Evolutionary conservation across 2,329 filamentous ascomycete genomes (phyloP).

Genomic region (Talaromyces marneffei): DNA sequence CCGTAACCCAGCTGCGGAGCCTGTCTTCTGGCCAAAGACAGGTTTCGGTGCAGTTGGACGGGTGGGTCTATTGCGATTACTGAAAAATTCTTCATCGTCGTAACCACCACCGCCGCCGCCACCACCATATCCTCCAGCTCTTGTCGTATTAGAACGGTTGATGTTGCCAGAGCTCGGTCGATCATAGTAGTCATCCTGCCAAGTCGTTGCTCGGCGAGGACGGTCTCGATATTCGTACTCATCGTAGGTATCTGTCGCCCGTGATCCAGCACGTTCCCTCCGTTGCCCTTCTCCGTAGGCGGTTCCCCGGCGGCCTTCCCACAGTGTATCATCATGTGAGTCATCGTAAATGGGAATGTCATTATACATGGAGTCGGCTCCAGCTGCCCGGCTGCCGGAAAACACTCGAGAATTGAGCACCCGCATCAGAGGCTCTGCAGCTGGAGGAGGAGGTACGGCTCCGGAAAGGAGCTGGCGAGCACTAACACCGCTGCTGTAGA

Average conservation of each 20-base stretch:
- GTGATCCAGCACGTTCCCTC: slow-evolving; percentile 49
- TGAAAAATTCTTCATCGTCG: slow-evolving; percentile 35
- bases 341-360: slow-evolving; percentile 87
- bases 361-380: slow-evolving; percentile 75
- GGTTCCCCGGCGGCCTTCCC: slow-evolving; percentile 68
- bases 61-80: slow-evolving; percentile 57
- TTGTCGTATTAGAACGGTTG: slow-evolving; percentile 31
- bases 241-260: slow-evolving; percentile 29
- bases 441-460: slow-evolving; percentile 67
- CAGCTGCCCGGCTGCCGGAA: slow-evolving; percentile 53
- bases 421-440: slow-evolving; percentile 75
- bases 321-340: slow-evolving; percentile 72
- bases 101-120: slow-evolving; percentile 23
- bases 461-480: slow-evolving; percentile 78
- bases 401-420: slow-evolving; percentile 83
- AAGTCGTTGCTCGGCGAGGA: slow-evolving; percentile 43
- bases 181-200: slow-evolving; percentile 47
- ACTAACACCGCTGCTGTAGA: slow-evolving; percentile 78
- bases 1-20: slow-evolving; percentile 33
- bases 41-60: slow-evolving; percentile 87
- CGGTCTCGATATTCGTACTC: slow-evolving; percentile 54
- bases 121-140: slow-evolving; percentile 20
- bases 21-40: slow-evolving; percentile 57
- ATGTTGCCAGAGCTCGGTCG: slow-evolving; percentile 30
- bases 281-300: slow-evolving; percentile 63